A percentile compares a stretch with the other conserved stretches of the same genome.
These are phyloP conservation scores for Syzygium malaccense DNA, from an alignment of 441 rosid genomes.

Conservation along the genomic window DNA sequence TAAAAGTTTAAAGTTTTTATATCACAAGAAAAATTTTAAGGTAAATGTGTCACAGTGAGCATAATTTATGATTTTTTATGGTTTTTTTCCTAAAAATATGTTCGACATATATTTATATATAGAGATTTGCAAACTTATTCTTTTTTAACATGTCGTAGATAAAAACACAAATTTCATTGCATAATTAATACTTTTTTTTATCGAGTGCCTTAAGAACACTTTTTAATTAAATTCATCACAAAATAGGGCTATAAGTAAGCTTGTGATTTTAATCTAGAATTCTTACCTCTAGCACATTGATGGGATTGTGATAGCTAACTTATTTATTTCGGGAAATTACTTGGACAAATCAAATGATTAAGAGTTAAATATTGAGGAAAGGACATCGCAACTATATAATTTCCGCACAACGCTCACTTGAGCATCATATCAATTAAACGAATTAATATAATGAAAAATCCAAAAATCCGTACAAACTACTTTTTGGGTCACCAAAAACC, in stretches of 20 bases:
- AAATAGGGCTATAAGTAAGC: not conserved
- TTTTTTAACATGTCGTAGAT: not conserved
- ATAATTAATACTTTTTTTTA: too few species aligned
- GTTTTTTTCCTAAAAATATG: not conserved
- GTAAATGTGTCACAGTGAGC: too few species aligned
- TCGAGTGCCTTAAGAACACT: too few species aligned
- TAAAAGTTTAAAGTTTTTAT: too few species aligned
- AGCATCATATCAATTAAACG: not conserved
- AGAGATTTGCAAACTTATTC: not conserved
- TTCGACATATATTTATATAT: too few species aligned
- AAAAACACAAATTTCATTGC: too few species aligned
- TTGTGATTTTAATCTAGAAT: not conserved
- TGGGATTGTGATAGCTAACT: not conserved
- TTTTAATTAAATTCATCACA: not conserved
- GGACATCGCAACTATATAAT: fast-evolving
- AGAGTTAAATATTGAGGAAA: not conserved
- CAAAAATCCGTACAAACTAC: too few species aligned
- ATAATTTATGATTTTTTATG: too few species aligned
- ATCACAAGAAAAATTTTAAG: too few species aligned
- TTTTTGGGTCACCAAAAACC: too few species aligned
- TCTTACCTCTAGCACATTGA: not conserved
- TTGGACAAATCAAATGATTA: too few species aligned
- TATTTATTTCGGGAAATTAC: not conserved
- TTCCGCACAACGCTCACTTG: fast-evolving
- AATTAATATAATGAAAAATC: too few species aligned